Base-by-base conservation (phyloP, 129 eudicot genomes). In the Lonicera japonica region DNA sequence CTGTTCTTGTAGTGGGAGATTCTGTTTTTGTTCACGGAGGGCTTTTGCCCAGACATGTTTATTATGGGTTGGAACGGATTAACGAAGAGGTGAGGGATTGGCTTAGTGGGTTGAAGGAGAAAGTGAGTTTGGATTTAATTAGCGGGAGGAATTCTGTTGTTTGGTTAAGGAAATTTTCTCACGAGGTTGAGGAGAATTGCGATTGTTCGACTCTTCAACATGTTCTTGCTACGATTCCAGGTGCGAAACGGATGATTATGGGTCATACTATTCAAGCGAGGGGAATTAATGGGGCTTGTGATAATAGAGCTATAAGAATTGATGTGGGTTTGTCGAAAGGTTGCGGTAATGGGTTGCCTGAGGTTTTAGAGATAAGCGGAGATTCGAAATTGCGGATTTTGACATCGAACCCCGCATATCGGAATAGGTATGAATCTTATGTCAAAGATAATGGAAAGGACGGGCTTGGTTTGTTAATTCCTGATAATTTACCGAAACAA, bases 21-120 rank as follows among this genome's bases (percentile, higher is more conserved):
- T 80, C 85, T n/a, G 88, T 92, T 40, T 92, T 92, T 70, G 96
- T 83, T 23, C 99, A 92, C 40, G 99, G 99, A 0, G 99, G 99
- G 29, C 36, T 92, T 54, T 67, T 92, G 56, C 80, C 83, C 38
- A 63, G 24, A 7, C 96, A 92, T 64, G 96, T 88, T 12, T 54
- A 39, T 34, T 83, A 85, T 15, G 99, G 99, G 16, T 77, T 87
- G 15, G 82, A 92, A 17, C 66, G 85, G 19, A 87, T 88, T 64
- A 92, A 92, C 57, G 74, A 80, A 53, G 96, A 92, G 75, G 95
- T 92, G 38, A 82, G 89, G 73, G 95, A 88, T 71, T 92, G 99
- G 99, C 80, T 92, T 61, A 60, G 22, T 3, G 99, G 99, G 0
- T 11, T 64, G 15, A 82, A 51, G 29, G 39, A 46, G 7, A 66